Base-by-base conservation (phyloP, 768 basidiomycete genomes). In the Mycena olivaceomarginata region DNA sequence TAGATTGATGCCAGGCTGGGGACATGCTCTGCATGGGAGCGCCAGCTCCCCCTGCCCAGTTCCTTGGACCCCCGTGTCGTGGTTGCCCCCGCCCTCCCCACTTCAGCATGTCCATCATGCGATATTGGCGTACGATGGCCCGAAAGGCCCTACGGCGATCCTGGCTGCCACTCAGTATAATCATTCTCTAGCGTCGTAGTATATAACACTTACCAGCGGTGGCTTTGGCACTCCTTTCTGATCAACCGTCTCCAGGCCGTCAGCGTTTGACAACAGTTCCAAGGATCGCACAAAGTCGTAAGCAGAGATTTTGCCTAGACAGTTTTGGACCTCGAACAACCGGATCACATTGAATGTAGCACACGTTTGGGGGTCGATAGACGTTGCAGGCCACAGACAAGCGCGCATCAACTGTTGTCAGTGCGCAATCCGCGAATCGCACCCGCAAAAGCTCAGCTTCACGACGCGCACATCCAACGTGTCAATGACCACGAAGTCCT, bases 11-110 rank as follows among this genome's bases (percentile, higher is more conserved):
- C 43, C 70, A 6, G 77, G 77, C 12, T 76, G 20, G 0, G 77
- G 77, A 39, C 77, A 79, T 4, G 70, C 76, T 3, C 60, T 62
- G 46, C 77, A 79, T 2, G 7, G 15, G 12, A 79, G 10, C 0
- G 76, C 77, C 0, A 70, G 39, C 22, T 63, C n/a, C 74, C 75
- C 77, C 39, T 67, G 45, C 20, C 13, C 5, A 1, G 72, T 74
- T 0, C 62, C 69, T 1, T 1, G 8, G 9, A 76, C n/a, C 57
- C 2, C 77, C 77, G 20, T 22, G 2, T 63, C 63, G n/a, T 57
- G 51, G 41, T 70, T 75, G 5, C 62, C 75, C 8, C 74, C n/a
- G n/a, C 20, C 0, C 75, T 69, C 3, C 68, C 20, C 62, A 16
- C 48, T 71, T 70, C 40, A 43, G 51, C 67, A 76, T 48, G 25